Evolutionary conservation across 208 protist genomes (phyloP), one percentile per base, ranked within the genome.

Genomic region (Acanthamoeba divionensis): DNA sequence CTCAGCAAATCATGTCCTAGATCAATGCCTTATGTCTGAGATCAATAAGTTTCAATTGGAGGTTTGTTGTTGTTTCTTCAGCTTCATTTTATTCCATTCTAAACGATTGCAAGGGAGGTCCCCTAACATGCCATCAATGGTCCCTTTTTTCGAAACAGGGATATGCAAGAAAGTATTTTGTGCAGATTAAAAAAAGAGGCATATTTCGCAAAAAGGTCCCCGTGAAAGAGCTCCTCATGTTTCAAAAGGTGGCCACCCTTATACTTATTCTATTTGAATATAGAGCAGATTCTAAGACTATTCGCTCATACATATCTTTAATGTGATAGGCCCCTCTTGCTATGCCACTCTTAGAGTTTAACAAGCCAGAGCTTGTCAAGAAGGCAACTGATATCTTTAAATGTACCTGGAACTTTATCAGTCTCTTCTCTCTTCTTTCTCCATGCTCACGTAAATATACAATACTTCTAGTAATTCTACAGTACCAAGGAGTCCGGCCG

Each of bases 1-100:
- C 38, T 29, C 63, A 9, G 73, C 55, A 4, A 83, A 52, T 38
- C 50, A 83, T n/a, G 73, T 47, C 26, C 63, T 52, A 7, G 73
- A 83, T 1, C 47, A 1, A 10, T 83, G 47, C 73, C 73, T n/a
- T n/a, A n/a, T n/a, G n/a, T n/a, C n/a, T n/a, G 79, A 87, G 41
- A 87, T 87, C 79, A 87, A 87, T 60, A 87, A 87, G 47, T 87
- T 87, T 44, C 79, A 87, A 44, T 44, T 87, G 50, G 57, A 87
- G 79, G n/a, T n/a, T n/a, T n/a, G n/a, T n/a, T n/a, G n/a, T n/a
- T n/a, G n/a, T n/a, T n/a, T n/a, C n/a, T n/a, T n/a, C n/a, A n/a
- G n/a, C n/a, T n/a, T n/a, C n/a, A n/a, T n/a, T n/a, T n/a, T n/a
- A n/a, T n/a, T n/a, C n/a, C n/a, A n/a, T n/a, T n/a, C n/a, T n/a